Evolutionary conservation across 2,329 filamentous ascomycete species (phyloP), one percentile per base, ranked within the genome.

Genomic region (Nakataea oryzae): DNA sequence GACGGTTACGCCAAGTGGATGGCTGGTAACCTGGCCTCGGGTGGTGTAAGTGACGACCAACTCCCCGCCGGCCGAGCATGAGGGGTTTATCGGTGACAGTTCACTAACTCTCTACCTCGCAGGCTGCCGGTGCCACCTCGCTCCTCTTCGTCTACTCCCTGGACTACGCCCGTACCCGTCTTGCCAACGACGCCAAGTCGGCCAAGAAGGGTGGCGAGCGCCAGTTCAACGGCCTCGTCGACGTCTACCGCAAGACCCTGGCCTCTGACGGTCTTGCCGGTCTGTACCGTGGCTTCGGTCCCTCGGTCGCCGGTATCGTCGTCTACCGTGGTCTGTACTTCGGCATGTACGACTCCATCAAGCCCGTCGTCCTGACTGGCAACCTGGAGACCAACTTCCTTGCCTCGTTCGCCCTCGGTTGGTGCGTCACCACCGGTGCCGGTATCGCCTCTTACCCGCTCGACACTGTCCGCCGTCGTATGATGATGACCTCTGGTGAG

Each of bases 291-390:
- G 95, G 95, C 86, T 99, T 99, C 90, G 92, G 93, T 86, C 95
- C 96, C 79, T 99, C 95, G 76, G 95, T 99, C 76, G 86, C 90
- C 81, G 95, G 95, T 89, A 99, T 99, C 81, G 81, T 99, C 75
- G 95, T 99, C 84, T 99, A 99, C 91, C 95, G 95, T 91, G 95
- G 95, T 97, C 92, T 99, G 74, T 99, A 99, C 93, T 99, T 99
- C 90, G 95, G 95, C 79, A 90, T 99, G 90, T 99, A 99, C 92
- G 95, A 99, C 85, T 99, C 95, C 73, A 88, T 99, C 87, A 99
- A 99, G 92, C 95, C 95, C 73, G 91, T 97, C 76, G 80, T 97
- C 81, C 91, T 99, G 70, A 86, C 89, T 78, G 95, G 95, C 78
- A 67, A 78, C 79, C 91, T 99, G 74, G 87, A 92, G 83, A 93